Base-by-base conservation (phyloP, 306 rosid genomes). In the Corylus avellana region DNA sequence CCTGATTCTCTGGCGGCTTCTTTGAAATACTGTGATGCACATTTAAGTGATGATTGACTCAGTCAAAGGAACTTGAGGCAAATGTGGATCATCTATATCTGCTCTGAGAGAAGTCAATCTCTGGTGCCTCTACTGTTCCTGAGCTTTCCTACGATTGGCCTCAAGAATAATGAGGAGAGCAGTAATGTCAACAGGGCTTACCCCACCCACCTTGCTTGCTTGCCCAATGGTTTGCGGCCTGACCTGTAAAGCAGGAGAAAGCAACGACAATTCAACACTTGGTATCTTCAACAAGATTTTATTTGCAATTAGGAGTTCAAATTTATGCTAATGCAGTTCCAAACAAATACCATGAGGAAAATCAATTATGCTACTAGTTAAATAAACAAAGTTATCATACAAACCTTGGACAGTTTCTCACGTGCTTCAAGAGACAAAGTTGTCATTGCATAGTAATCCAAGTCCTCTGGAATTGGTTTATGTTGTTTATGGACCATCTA, bases 161-260 rank as follows among this genome's bases (percentile, higher is more conserved):
- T 95, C 98, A 4, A 95, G 94, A 84, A 89, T 90, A 78, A 93
- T 90, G 64, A 92, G 93, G 55, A 95, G 96, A 78, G 97, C 96
- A 12, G 98, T 95, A 55, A 93, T 88, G 82, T 95, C 98, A 14
- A 98, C 98, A 46, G 98, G 98, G 88, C 91, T 95, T 85, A 95
- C 98, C 82, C 98, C 98, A 37, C 98, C 98, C 1, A 95, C 97
- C 86, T 98, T 85, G 89, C 93, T 89, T 73, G 98, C 98, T 84
- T 95, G 98, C 70, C 98, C 98, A 62, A 95, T 85, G 80, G 97
- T 89, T 72, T 86, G 89, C 20, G 92, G 92, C 81, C 92, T 85
- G 67, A 89, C 90, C 92, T 89, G 85, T 6, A 74, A 81, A 80
- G 32, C 57, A 44, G 59, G 32, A 42, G 20, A 48, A 54, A 27